Evolutionary conservation across 108 stramenopile species (phyloP).

Genomic region (Hondaea fermentalgiana): DNA sequence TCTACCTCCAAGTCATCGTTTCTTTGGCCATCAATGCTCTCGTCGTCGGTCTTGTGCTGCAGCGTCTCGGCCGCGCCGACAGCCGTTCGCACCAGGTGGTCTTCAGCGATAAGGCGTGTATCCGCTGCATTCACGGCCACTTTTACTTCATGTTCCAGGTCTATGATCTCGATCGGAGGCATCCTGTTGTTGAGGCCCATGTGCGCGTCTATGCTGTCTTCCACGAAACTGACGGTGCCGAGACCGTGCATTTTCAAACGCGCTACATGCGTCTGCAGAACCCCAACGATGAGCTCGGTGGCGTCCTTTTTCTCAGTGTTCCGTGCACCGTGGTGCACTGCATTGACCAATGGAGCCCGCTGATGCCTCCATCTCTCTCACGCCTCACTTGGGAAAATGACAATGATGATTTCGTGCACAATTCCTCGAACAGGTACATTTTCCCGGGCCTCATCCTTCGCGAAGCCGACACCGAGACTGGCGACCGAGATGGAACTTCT

Average conservation of each 20-base stretch:
- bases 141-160: constrained; percentile 40
- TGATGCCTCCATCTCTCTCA: constrained; percentile 24
- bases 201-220: constrained; percentile 62
- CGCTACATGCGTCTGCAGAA: constrained; percentile 29
- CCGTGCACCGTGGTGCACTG: constrained; percentile 29
- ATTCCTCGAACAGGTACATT: not conserved
- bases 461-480: not conserved
- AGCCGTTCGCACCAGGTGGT: constrained; percentile 58
- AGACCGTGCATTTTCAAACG: constrained; percentile 2
- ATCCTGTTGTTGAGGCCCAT: constrained; percentile 73
- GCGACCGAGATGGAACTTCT: not conserved
- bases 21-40: constrained; percentile 71
- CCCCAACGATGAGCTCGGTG: constrained; percentile 33
- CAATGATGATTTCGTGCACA: not conserved
- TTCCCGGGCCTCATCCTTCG: constrained; percentile 3
- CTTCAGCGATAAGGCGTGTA: constrained; percentile 60
- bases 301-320: constrained; percentile 20
- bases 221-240: not conserved
- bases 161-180: constrained; percentile 58
- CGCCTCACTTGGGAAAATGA: not conserved
- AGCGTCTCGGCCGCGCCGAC: constrained; percentile 49
- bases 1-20: constrained; percentile 49
- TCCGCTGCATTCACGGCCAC: constrained; percentile 37
- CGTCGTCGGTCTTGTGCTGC: constrained; percentile 63
- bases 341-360: constrained; percentile 16